These are phyloP conservation scores for Fusarium nodosum DNA, from an alignment of 2,329 filamentous ascomycete species.

Conservation along the genomic window DNA sequence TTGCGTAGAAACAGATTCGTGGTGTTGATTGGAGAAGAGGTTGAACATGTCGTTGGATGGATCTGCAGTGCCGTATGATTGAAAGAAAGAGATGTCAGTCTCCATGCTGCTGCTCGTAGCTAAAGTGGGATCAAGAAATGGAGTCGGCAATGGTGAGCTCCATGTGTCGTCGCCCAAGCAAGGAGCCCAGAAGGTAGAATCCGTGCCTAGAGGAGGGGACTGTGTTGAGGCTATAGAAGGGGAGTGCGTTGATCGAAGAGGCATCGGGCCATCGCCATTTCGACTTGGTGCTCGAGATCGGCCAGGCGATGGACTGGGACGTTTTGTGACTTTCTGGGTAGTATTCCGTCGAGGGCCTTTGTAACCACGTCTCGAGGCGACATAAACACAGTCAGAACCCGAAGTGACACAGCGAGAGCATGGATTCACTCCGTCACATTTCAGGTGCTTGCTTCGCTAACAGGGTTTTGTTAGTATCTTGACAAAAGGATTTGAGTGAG, in stretches of 20 bases:
- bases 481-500: neutral
- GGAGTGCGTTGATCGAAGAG: conserved; percentile 56
- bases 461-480: conserved; percentile 20
- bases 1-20: conserved; percentile 35
- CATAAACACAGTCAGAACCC: conserved; percentile 75
- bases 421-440: conserved; percentile 78
- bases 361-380: conserved; percentile 81
- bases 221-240: conserved; percentile 54
- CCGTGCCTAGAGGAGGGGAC: conserved; percentile 30
- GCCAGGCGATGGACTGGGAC: conserved; percentile 60
- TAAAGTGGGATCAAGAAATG: conserved; percentile 23
- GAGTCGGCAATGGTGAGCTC: conserved; percentile 42
- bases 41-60: conserved; percentile 43
- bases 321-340: conserved; percentile 64
- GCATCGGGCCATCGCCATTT: conserved; percentile 55
- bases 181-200: conserved; percentile 28
- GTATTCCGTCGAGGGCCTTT: conserved; percentile 66
- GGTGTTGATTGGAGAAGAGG: conserved; percentile 37
- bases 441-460: conserved; percentile 76
- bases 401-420: conserved; percentile 75
- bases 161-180: conserved; percentile 29
- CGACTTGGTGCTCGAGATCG: conserved; percentile 27
- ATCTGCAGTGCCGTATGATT: conserved; percentile 40
- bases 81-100: conserved; percentile 31
- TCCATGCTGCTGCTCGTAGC: conserved; percentile 17